Evolutionary conservation across 202 grass and related monocot species (phyloP).

Genomic region (Saccharum hybrid): DNA sequence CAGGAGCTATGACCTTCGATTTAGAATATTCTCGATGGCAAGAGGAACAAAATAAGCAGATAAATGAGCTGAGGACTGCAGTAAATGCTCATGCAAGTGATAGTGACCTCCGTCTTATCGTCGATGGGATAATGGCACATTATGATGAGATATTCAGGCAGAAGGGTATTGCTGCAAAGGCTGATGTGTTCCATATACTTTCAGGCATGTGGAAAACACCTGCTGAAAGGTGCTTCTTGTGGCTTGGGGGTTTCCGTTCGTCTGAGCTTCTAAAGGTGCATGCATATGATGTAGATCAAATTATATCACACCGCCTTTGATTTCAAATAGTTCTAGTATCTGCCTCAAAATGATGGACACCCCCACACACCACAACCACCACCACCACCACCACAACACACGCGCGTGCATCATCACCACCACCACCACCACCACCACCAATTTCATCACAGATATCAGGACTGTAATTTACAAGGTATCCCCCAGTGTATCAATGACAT

Average conservation of each 20-base stretch:
- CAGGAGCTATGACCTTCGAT: conserved; percentile 89
- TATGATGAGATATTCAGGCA: conserved; percentile 93
- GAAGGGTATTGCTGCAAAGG: conserved; percentile 72
- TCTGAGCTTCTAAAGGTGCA: conserved; percentile 86
- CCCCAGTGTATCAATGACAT: not conserved
- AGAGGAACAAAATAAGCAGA: conserved; percentile 89
- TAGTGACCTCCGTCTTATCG: conserved; percentile 67
- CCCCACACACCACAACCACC: not conserved
- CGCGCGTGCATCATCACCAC: not conserved
- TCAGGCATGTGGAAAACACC: conserved; percentile 98
- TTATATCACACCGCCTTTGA: not conserved
- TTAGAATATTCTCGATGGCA: conserved; percentile 83
- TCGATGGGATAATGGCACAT: conserved; percentile 79
- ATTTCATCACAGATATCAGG: too few species aligned
- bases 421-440: not conserved
- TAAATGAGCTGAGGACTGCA: conserved; percentile 85
- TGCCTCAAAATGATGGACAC: not conserved
- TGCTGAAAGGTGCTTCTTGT: conserved; percentile 90
- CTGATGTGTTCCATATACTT: conserved; percentile 90
- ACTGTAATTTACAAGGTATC: not conserved
- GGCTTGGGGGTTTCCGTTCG: conserved; percentile 86
- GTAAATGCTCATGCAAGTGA: conserved; percentile 94
- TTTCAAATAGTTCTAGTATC: not conserved
- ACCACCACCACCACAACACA: not conserved
- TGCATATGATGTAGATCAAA: conserved; percentile 39